Base-by-base conservation (phyloP, 2,329 filamentous ascomycete genomes). In the Acarospora socialis region DNA sequence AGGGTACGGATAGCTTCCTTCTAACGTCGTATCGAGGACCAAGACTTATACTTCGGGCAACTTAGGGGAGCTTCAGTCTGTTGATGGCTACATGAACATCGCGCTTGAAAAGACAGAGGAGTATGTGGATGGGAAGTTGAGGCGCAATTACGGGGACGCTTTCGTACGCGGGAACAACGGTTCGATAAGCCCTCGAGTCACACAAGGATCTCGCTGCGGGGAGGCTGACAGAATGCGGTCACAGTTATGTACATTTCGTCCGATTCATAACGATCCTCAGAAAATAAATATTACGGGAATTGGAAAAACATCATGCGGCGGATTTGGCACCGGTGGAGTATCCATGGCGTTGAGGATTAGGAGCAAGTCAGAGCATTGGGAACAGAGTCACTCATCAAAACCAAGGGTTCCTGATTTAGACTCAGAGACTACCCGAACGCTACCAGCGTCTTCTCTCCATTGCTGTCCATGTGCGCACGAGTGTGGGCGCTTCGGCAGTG, bases 81-180 rank as follows among this genome's bases (percentile, higher is more conserved):
- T 98, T 30, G 90, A 98, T 56, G 90, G 90, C 32, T 98, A 95
- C 61, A 98, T 98, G 90, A 98, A 98, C 61, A 94, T 98, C 54
- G 87, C 90, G 8, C 71, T 98, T 18, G 90, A 98, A 58, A 90
- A 93, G 61, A 92, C 84, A 13, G 77, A 82, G 43, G 90, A 98
- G 60, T 84, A 77, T 46, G 79, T 94, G 45, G 79, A 92, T 50
- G 87, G 86, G 24, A 71, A 75, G 42, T 73, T 87, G 58, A 71
- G 80, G 47, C 71, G 81, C 48, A 80, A 72, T 33, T 94, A 93
- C 53, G 87, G 87, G 5, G 87, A 95, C 64, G 83, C 87, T 4
- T 95, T 95, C 55, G 81, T 95, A 36, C 72, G 87, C 55, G 87
- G 87, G 46, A 95, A 95, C 61, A 95, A 95, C 51, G 87, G 87